phyloP scores from a whole-genome alignment of 2,329 filamentous ascomycete species.

The Sarocladiaceae sp. region DNA sequence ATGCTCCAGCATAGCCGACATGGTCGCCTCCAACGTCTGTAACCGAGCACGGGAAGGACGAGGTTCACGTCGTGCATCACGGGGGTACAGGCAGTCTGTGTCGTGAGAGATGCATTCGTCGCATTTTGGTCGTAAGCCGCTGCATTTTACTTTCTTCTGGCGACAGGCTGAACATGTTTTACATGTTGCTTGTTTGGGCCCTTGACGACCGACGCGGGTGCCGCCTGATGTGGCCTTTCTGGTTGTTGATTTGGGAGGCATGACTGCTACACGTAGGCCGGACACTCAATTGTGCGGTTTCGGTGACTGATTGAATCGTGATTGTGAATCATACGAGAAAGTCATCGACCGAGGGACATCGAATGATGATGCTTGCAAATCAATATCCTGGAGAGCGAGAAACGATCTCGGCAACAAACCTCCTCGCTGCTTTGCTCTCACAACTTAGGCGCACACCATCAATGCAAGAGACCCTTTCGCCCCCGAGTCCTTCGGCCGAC shows the following conservation, averaged over 20 bases:
- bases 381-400: neutral
- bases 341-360: too few species aligned
- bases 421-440: neutral
- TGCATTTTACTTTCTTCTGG: slow-evolving; percentile 31
- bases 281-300: too few species aligned
- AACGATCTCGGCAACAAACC: too few species aligned
- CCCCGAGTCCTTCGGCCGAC: too few species aligned
- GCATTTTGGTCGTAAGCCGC: slow-evolving; percentile 27
- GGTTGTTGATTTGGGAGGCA: neutral
- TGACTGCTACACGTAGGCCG: too few species aligned
- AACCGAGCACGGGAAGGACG: slow-evolving; percentile 26
- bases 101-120: slow-evolving; percentile 23
- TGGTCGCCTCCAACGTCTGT: slow-evolving; percentile 24
- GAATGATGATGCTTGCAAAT: neutral
- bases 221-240: neutral
- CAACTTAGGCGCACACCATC: neutral
- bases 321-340: neutral
- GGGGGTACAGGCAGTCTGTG: slow-evolving; percentile 26
- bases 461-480: too few species aligned
- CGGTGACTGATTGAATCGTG: too few species aligned
- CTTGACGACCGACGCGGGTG: neutral
- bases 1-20: slow-evolving; percentile 26
- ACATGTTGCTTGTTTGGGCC: slow-evolving; percentile 24
- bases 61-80: slow-evolving; percentile 25
- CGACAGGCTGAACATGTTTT: slow-evolving; percentile 31